Percentiles rank a stretch among this genome's conserved stretches.
Evolutionary conservation across 2,329 filamentous ascomycete genomes (phyloP).

Genomic region (Fusarium pseudocircinatum): DNA sequence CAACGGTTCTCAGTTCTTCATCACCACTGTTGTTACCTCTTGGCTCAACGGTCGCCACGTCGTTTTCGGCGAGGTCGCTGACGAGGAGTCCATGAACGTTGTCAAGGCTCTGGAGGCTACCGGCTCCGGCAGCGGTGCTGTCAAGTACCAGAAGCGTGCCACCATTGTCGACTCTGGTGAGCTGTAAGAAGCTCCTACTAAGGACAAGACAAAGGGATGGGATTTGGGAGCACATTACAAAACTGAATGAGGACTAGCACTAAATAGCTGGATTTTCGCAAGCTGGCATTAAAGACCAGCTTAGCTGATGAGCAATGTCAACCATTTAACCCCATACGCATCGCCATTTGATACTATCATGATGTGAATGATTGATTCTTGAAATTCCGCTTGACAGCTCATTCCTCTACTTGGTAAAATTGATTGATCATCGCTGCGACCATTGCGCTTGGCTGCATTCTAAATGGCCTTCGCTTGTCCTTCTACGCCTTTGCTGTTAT

Average conservation of each 20-base stretch:
- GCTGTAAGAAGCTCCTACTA: conserved; percentile 49
- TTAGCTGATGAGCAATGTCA: conserved; percentile 35
- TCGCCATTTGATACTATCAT: neutral
- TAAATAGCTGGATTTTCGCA: conserved; percentile 26
- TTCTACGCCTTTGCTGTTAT: conserved; percentile 41
- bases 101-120: conserved; percentile 71
- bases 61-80: conserved; percentile 80
- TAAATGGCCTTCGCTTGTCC: conserved; percentile 26
- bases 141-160: conserved; percentile 69
- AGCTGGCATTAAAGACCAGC: conserved; percentile 27
- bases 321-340: conserved; percentile 24
- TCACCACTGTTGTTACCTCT: conserved; percentile 90
- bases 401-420: neutral
- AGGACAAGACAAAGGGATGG: conserved; percentile 13
- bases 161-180: conserved; percentile 66
- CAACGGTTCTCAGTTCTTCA: conserved; percentile 98
- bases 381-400: neutral
- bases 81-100: conserved; percentile 58
- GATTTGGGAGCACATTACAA: conserved; percentile 31
- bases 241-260: conserved; percentile 34
- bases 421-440: conserved; percentile 4
- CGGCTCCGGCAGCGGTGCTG: conserved; percentile 63
- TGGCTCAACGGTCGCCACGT: conserved; percentile 88
- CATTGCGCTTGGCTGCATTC: conserved; percentile 14
- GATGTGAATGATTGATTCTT: neutral